A percentile compares a stretch with the other conserved stretches of the same genome.
Conservation (phyloP, 257 asterid species). For the Salvia miltiorrhiza region DNA sequence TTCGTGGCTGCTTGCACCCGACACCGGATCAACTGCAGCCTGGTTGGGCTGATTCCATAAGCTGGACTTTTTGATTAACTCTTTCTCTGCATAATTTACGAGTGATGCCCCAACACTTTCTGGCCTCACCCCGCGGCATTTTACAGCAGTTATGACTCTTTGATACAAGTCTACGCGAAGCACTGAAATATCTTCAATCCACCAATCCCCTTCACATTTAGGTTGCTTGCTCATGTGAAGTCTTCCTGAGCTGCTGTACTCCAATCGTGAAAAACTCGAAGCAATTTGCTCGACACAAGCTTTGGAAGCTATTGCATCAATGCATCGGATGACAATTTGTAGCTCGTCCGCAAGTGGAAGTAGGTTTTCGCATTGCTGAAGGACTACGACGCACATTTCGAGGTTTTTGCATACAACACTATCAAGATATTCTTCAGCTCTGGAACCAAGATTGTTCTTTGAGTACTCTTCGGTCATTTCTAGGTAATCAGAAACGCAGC, state of each 20-base stretch:
- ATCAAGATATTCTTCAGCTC: slow-evolving; percentile 78
- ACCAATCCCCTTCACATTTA: slow-evolving; percentile 80
- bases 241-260: slow-evolving; percentile 90
- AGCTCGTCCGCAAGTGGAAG: slow-evolving; percentile 93
- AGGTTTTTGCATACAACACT: slow-evolving; percentile 66
- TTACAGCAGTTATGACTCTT: slow-evolving; percentile 77
- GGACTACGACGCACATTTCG: slow-evolving; percentile 86
- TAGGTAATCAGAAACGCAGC: slow-evolving; percentile 78
- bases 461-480: slow-evolving; percentile 92
- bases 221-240: slow-evolving; percentile 85
- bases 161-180: slow-evolving; percentile 72
- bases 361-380: slow-evolving; percentile 70
- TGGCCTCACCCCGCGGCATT: slow-evolving; percentile 90
- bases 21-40: slow-evolving; percentile 34
- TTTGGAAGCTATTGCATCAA: slow-evolving; percentile 85
- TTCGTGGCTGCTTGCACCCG: slow-evolving; percentile 45
- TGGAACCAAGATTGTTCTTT: slow-evolving; percentile 62
- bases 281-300: slow-evolving; percentile 98
- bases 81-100: slow-evolving; percentile 77
- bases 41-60: slow-evolving; percentile 61
- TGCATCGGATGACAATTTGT: slow-evolving; percentile 56
- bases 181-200: slow-evolving; percentile 86
- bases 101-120: slow-evolving; percentile 92
- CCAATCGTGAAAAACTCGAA: slow-evolving; percentile 87
- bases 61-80: slow-evolving; percentile 60